Evolutionary conservation across 164 flowering plant species (phyloP), one percentile per base, ranked within the genome.

Genomic region (Houttuynia cordata): DNA sequence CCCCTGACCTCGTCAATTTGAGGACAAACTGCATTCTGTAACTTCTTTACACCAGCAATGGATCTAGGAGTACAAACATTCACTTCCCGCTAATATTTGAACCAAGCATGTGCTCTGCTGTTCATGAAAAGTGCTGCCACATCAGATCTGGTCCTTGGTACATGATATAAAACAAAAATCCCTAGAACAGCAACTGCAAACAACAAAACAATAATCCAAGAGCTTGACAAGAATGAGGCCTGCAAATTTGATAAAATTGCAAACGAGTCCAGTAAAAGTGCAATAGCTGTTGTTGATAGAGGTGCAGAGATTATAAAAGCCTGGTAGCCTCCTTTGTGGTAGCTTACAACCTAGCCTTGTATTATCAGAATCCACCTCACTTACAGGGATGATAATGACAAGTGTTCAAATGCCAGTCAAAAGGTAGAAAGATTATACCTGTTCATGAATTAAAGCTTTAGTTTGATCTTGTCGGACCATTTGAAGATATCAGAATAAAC

Each of bases 391-490:
- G 37, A 30, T 30, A 30, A 30, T 2, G 37, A 30, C 37, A 30
- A 30, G 37, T 30, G 37, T 30, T 30, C 37, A 6, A 30, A 30
- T 30, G 37, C 37, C 37, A 30, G 2, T 30, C 37, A 30, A 2
- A 30, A 30, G 4, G 2, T 6, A 30, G 2, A 30, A 30, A 45
- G 12, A 22, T 30, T 10, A 45, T 73, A 73, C 75, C 70, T 24
- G 54, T 7, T 54, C 14, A 21, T 39, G 37, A 50, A 61, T 73
- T 78, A 91, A 8, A 92, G 80, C 56, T 68, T 66, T 51, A 93
- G 70, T 10, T 86, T 73, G 68, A 93, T 87, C 69, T 77, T 90
- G 54, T 89, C 88, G 1, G 98, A 80, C 97, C 96, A 87, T 62
- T 83, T 71, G 74, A 87, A 83, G 60, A 93, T 93, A 60, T 78